A percentile compares a stretch with the other conserved stretches of the same genome.
Evolutionary conservation across 2,329 filamentous ascomycete species (phyloP).

Genomic region (Trichoderma guizhouense): DNA sequence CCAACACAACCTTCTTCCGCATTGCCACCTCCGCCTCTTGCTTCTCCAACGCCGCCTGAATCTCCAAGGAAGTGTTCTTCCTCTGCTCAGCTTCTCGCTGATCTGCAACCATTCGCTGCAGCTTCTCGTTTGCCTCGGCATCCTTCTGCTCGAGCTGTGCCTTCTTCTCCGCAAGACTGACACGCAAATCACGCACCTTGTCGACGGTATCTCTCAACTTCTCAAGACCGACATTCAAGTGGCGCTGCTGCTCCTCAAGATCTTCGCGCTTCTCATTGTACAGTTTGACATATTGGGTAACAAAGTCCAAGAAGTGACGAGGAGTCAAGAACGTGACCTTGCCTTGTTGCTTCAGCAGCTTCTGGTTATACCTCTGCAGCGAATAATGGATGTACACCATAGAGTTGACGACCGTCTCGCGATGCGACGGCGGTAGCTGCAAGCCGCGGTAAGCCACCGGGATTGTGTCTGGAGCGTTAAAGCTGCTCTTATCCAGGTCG

Average conservation of each 20-base stretch:
- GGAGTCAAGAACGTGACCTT: conserved; percentile 91
- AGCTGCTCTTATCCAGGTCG: conserved; percentile 85
- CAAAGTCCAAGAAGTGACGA: conserved; percentile 95
- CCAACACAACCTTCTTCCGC: conserved; percentile 78
- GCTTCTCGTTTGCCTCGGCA: conserved; percentile 91
- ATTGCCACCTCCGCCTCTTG: conserved; percentile 85
- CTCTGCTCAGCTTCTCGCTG: conserved; percentile 91
- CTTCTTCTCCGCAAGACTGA: conserved; percentile 92
- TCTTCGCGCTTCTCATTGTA: conserved; percentile 99
- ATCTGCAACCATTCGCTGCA: conserved; percentile 95
- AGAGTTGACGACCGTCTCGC: conserved; percentile 89
- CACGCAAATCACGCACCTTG: conserved; percentile 89
- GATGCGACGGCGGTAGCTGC: conserved; percentile 78
- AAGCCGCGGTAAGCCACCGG: conserved; percentile 89
- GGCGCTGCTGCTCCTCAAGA: conserved; percentile 95
- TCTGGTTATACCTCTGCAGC: conserved; percentile 81
- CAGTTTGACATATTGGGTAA: conserved; percentile 93
- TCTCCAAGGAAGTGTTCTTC: conserved; percentile 82
- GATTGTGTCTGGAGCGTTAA: conserved; percentile 82
- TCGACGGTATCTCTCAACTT: conserved; percentile 96
- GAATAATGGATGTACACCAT: conserved; percentile 99
- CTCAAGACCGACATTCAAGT: conserved; percentile 96
- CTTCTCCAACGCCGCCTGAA: conserved; percentile 80
- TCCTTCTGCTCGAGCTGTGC: conserved; percentile 90
- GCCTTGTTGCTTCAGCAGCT: conserved; percentile 86